A percentile compares a stretch with the other conserved stretches of the same genome.
Evolutionary conservation across 1,284 basidiomycete species (phyloP).

Genomic region (Xerocomus minutiporus): DNA sequence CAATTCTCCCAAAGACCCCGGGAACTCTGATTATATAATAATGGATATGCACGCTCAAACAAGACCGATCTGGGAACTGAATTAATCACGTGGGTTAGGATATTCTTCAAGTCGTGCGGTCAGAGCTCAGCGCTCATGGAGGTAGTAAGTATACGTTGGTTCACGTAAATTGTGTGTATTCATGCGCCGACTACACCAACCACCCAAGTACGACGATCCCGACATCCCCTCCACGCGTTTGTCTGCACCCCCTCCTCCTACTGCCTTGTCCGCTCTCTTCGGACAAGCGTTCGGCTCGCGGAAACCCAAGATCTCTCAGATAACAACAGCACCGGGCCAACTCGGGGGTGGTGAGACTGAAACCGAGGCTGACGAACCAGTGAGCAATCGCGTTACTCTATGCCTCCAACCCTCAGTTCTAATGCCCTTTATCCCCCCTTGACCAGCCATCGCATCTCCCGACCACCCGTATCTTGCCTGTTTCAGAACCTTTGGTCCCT

Average conservation of each 20-base stretch:
- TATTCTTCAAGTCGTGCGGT: neutral
- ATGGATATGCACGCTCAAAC: neutral
- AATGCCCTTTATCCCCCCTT: constrained; percentile 4
- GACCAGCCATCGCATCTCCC: constrained; percentile 52
- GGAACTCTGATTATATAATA: constrained; percentile 21
- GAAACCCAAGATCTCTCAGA: constrained; percentile 33
- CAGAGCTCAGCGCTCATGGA: neutral
- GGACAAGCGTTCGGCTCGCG: constrained; percentile 26
- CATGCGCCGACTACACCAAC: neutral
- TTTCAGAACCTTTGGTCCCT: constrained; percentile 46
- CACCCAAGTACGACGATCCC: neutral
- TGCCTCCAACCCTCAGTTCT: constrained; percentile 4
- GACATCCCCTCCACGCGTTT: constrained; percentile 3
- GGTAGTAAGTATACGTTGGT: neutral
- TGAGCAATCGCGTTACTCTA: constrained; percentile 37
- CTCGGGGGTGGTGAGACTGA: constrained; percentile 70
- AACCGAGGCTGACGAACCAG: constrained; percentile 70
- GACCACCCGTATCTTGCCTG: constrained; percentile 51
- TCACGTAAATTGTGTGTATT: neutral
- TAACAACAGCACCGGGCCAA: constrained; percentile 58
- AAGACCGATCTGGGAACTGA: neutral
- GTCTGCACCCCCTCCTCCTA: constrained; percentile 4
- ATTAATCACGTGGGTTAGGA: neutral
- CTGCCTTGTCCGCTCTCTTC: constrained; percentile 22
- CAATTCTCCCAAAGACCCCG: constrained; percentile 35